A percentile compares a stretch with the other conserved stretches of the same genome.
Evolutionary conservation across 139 green algal genomes (phyloP).

Genomic region (Micractinium sp.): DNA sequence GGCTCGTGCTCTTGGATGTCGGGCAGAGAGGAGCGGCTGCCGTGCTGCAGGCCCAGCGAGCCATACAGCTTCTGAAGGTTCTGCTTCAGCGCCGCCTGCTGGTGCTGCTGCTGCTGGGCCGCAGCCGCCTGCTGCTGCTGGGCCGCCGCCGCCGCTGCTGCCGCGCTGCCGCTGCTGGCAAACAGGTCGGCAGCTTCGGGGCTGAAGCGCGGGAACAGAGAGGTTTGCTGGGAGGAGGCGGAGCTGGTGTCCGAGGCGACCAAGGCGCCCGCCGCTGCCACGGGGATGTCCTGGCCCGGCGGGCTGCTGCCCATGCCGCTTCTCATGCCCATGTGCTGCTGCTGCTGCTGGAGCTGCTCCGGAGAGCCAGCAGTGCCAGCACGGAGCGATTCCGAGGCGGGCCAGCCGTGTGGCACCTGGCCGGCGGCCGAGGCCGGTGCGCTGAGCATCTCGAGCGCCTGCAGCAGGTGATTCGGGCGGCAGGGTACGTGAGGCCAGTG

Average conservation of each 20-base stretch:
- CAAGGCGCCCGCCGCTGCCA: background rate
- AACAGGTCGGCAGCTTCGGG: background rate
- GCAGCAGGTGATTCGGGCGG: background rate
- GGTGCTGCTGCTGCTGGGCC: background rate
- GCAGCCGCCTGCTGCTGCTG: background rate
- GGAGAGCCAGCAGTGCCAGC: background rate
- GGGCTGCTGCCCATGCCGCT: background rate
- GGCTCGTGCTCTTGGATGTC: conserved; percentile 40
- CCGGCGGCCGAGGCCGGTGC: conserved; percentile 4
- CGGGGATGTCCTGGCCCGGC: background rate
- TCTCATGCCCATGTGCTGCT: background rate
- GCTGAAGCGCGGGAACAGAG: conserved; percentile 25
- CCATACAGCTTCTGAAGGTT: conserved; percentile 41
- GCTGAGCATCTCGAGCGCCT: conserved; percentile 13
- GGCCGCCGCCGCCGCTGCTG: conserved; percentile 1
- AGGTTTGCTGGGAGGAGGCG: conserved; percentile 1
- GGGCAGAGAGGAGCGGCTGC: conserved; percentile 29
- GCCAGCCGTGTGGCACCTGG: conserved; percentile 13
- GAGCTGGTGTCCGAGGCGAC: background rate
- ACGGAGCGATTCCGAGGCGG: background rate
- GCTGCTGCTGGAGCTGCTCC: background rate
- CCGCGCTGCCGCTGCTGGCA: background rate
- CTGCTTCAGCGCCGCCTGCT: conserved; percentile 20
- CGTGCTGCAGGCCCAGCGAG: conserved; percentile 30
- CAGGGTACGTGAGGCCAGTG: background rate